A percentile compares a stretch with the other conserved stretches of the same genome.
phyloP scores from a whole-genome alignment of 2,329 filamentous ascomycete species.

The Aspergillus texensis region DNA sequence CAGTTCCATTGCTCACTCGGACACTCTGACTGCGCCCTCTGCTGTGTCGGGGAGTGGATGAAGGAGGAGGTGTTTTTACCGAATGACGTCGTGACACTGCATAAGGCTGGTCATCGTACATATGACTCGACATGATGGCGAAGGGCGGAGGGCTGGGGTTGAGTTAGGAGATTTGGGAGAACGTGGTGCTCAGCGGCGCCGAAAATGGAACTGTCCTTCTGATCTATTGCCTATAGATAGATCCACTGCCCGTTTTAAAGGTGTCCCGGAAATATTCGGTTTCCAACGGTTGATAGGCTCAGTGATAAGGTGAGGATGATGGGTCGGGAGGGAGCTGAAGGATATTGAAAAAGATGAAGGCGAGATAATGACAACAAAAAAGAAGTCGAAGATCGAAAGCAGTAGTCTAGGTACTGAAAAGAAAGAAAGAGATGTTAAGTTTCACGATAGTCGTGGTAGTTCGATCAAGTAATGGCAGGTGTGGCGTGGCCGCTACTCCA shows the following conservation, averaged over 20 bases:
- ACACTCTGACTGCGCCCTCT: constrained; percentile 58
- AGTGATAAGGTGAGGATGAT: not conserved
- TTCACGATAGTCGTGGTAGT: constrained; percentile 13
- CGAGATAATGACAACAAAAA: not conserved
- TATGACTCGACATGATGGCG: constrained; percentile 37
- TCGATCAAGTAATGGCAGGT: constrained; percentile 7
- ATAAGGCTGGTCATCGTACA: constrained; percentile 50
- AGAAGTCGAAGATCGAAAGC: constrained; percentile 8
- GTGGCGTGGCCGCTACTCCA: constrained; percentile 13
- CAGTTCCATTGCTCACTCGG: constrained; percentile 84
- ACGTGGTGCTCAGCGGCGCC: constrained; percentile 19
- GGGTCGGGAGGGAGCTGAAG: not conserved
- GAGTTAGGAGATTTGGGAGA: constrained; percentile 22
- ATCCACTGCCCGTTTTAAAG: constrained; percentile 17
- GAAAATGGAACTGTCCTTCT: constrained; percentile 17
- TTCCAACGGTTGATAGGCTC: not conserved
- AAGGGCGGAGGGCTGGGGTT: constrained; percentile 13
- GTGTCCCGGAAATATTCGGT: constrained; percentile 11
- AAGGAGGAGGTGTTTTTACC: constrained; percentile 43
- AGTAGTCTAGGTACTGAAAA: constrained; percentile 16
- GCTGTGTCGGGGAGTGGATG: constrained; percentile 46
- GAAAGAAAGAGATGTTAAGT: constrained; percentile 21
- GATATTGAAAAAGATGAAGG: not conserved
- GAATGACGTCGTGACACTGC: constrained; percentile 63
- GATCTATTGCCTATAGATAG: constrained; percentile 19